Base-by-base conservation (phyloP, 495 filamentous ascomycete species). In the Cercophora samala region DNA sequence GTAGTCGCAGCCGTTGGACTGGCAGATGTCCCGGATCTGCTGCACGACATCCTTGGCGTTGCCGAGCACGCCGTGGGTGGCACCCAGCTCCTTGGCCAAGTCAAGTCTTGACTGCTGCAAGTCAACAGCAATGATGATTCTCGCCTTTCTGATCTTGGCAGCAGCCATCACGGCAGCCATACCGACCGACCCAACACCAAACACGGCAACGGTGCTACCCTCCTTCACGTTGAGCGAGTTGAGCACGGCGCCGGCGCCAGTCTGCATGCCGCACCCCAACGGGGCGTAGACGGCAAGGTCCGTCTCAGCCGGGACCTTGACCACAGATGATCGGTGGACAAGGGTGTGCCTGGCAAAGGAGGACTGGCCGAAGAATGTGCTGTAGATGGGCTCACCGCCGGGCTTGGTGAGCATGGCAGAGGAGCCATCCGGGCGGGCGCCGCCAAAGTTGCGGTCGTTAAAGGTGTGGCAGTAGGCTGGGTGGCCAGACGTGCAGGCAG, bases 101-200 rank as follows among this genome's bases (percentile, higher is more conserved):
- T 84, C 76, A 32, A 93, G 71, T 11, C 88, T 77, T 4, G 78
- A 65, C 26, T 82, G 74, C 58, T 87, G 82, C 62, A 92, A 81
- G 76, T 94, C 91, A 11, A 92, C 87, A 0, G 83, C 78, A 1
- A 91, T 80, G 13, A 93, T 76, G 81, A 58, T 68, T n/a, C 23
- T 26, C 5, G 68, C 69, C 1, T 54, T 61, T 13, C 59, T 19
- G 8, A 75, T 65, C 11, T 62, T 58, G 2, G 69, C 66, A 17
- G 71, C 71, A 9, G 70, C 87, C 74, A 84, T 71, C 5, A 84
- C 85, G 64, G 86, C 90, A 13, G 92, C 80, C 60, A 93, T 79
- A 0, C 91, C 91, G 0, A 93, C 85, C 0, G 88, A 86, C 0
- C 91, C 91, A 18, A 89, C 87, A 0, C 91, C 91, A 69, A 92